These are phyloP conservation scores for Alternaria solani DNA, from an alignment of 2,329 filamentous ascomycete species.

Conservation along the genomic window DNA sequence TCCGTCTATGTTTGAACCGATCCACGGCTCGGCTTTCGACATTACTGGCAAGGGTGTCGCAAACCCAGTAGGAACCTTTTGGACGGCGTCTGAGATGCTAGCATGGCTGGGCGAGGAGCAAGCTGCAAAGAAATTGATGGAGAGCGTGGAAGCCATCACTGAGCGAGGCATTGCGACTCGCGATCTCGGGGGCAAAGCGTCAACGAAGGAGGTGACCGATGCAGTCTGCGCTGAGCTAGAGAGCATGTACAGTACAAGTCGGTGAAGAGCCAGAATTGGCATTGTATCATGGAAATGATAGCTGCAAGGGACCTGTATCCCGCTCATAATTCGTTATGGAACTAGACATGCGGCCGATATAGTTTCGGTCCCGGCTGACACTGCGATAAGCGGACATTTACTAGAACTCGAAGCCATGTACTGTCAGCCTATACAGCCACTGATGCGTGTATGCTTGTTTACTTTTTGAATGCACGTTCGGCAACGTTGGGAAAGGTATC, in stretches of 20 bases:
- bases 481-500: neutral
- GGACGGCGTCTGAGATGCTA: conserved; percentile 67
- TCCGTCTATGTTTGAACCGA: conserved; percentile 70
- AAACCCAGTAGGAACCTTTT: conserved; percentile 67
- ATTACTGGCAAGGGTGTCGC: conserved; percentile 65
- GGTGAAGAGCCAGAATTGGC: neutral
- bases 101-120: conserved; percentile 64
- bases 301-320: neutral
- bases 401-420: neutral
- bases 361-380: neutral
- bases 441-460: neutral
- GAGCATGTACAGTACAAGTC: conserved; percentile 18
- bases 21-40: conserved; percentile 67
- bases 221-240: conserved; percentile 53
- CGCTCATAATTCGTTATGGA: neutral
- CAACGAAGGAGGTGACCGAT: conserved; percentile 54
- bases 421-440: neutral
- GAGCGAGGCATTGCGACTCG: conserved; percentile 61
- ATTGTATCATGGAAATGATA: neutral
- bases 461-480: neutral
- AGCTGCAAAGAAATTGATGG: conserved; percentile 60
- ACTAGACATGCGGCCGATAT: neutral
- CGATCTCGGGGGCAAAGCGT: conserved; percentile 61
- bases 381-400: neutral
- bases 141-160: conserved; percentile 62